phyloP scores from a whole-genome alignment of 1,284 basidiomycete species.

The Vanrija sp. region DNA sequence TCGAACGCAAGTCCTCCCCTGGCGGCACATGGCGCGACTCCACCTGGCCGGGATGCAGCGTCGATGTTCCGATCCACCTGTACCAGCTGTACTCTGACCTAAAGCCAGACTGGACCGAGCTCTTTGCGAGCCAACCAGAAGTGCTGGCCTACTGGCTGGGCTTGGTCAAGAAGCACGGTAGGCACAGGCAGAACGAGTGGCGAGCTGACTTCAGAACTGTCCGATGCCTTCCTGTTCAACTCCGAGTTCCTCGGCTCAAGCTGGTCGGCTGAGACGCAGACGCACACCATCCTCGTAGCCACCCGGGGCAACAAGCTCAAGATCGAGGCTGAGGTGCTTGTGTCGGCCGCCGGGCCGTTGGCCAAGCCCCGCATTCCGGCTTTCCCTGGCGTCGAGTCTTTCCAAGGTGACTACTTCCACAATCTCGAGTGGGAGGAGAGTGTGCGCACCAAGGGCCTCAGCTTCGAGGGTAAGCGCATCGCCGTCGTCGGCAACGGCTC shows the following conservation, averaged over 20 bases:
- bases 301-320: background rate
- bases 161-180: slow-evolving; percentile 15
- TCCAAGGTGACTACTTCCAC: slow-evolving; percentile 42
- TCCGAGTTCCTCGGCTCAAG: slow-evolving; percentile 17
- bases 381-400: slow-evolving; percentile 34
- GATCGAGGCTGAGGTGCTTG: slow-evolving; percentile 23
- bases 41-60: slow-evolving; percentile 24
- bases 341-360: slow-evolving; percentile 30
- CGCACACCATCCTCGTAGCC: slow-evolving; percentile 19
- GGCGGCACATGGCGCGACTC: slow-evolving; percentile 34
- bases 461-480: slow-evolving; percentile 1
- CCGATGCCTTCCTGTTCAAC: slow-evolving; percentile 16
- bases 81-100: slow-evolving; percentile 28
- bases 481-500: slow-evolving; percentile 10
- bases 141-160: slow-evolving; percentile 26
- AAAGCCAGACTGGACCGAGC: slow-evolving; percentile 10
- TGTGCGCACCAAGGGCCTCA: background rate
- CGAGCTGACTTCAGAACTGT: slow-evolving; percentile 6
- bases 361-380: slow-evolving; percentile 33
- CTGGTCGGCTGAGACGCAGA: slow-evolving; percentile 18
- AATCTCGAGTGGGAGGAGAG: slow-evolving; percentile 38
- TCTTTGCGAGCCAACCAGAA: slow-evolving; percentile 17
- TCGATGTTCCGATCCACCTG: slow-evolving; percentile 33
- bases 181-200: background rate
- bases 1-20: slow-evolving; percentile 18